A percentile compares a stretch with the other conserved stretches of the same genome.
Conservation (phyloP, 805 yeast genomes). For the Scheffersomyces stipitis region DNA sequence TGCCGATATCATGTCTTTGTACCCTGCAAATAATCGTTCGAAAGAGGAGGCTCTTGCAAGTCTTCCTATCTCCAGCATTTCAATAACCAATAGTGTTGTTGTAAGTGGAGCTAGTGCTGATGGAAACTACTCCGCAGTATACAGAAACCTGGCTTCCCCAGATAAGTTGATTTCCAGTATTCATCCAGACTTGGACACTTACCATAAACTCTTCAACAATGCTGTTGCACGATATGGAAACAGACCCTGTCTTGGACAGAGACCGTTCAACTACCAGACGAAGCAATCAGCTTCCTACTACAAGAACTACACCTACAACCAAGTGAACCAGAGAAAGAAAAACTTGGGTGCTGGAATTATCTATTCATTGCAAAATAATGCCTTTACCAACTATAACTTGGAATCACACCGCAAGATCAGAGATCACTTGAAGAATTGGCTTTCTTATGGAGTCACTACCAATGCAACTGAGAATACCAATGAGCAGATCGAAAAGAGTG, state of each 20-base stretch:
- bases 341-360: conserved; percentile 55
- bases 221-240: conserved; percentile 23
- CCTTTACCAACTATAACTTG: conserved; percentile 15
- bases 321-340: conserved; percentile 42
- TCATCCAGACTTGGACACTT: conserved; percentile 38
- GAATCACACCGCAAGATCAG: conserved; percentile 29
- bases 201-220: conserved; percentile 30
- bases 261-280: conserved; percentile 34
- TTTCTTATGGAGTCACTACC: conserved; percentile 8
- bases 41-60: too few relatives aligned
- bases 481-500: conserved; percentile 5
- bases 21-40: too few relatives aligned
- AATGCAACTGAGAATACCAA: conserved; percentile 4
- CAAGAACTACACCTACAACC: conserved; percentile 42
- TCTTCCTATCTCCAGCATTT: too few relatives aligned
- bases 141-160: conserved; percentile 11
- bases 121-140: conserved; percentile 5
- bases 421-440: conserved; percentile 21
- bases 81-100: too few relatives aligned
- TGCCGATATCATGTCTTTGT: too few relatives aligned
- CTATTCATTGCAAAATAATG: conserved; percentile 26
- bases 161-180: conserved; percentile 12
- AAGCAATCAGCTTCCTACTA: conserved; percentile 33
- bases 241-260: conserved; percentile 35
- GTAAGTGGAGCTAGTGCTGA: too few relatives aligned